Percentiles rank a stretch among this genome's conserved stretches.
Conservation (phyloP, 768 basidiomycete species). For the Multifurca ochricompacta region DNA sequence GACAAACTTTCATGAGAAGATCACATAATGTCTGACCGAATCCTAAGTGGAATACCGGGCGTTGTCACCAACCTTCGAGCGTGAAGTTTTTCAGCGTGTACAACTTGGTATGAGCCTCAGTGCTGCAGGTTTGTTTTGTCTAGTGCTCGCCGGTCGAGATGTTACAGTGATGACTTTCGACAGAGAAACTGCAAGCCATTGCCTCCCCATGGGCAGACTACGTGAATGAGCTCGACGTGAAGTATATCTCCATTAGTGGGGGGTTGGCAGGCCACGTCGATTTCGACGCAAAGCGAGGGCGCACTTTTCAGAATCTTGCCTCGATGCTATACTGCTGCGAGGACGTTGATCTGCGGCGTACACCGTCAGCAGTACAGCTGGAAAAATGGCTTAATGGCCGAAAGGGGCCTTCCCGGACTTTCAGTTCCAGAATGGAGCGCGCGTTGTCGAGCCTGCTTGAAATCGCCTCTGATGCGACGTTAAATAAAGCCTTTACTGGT, state of each 20-base stretch:
- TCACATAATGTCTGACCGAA: neutral
- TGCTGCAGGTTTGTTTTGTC: slow-evolving; percentile 47
- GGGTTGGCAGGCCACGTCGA: slow-evolving; percentile 50
- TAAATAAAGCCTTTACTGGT: slow-evolving; percentile 29
- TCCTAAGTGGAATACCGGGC: slow-evolving; percentile 54
- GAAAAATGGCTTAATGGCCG: slow-evolving; percentile 36
- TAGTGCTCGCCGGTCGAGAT: neutral
- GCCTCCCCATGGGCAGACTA: slow-evolving; percentile 62
- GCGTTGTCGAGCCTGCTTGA: slow-evolving; percentile 48
- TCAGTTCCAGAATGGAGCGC: slow-evolving; percentile 46
- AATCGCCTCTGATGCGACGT: slow-evolving; percentile 35
- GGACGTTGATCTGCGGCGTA: slow-evolving; percentile 37
- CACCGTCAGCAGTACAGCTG: slow-evolving; percentile 43
- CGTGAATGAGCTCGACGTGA: slow-evolving; percentile 50
- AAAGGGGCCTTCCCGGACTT: slow-evolving; percentile 36
- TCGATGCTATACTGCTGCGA: slow-evolving; percentile 64
- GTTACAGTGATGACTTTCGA: neutral
- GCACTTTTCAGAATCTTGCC: slow-evolving; percentile 69
- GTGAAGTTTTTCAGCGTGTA: slow-evolving; percentile 78
- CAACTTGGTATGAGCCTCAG: slow-evolving; percentile 73
- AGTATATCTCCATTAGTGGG: slow-evolving; percentile 48
- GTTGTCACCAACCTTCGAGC: slow-evolving; percentile 49
- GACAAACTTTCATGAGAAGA: neutral
- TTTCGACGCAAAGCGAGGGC: slow-evolving; percentile 63
- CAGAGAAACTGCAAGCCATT: slow-evolving; percentile 77